Conservation (phyloP, 2,329 filamentous ascomycete genomes). For the Amesomyces nigricolor region DNA sequence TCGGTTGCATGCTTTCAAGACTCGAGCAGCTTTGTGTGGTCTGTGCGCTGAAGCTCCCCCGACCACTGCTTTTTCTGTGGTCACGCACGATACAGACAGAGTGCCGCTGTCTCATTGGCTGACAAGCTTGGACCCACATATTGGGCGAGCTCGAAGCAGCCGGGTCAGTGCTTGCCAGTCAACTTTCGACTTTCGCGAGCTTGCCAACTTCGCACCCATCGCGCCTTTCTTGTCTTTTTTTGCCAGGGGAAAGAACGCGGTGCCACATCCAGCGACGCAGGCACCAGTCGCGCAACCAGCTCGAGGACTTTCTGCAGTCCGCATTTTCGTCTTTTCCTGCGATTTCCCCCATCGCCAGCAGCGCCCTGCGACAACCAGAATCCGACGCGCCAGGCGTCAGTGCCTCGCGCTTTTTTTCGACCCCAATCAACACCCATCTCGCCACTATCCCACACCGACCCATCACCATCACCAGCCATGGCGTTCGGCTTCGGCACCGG, state of each 20-base stretch:
- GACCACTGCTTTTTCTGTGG: constrained; percentile 11
- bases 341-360: not conserved
- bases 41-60: constrained; percentile 12
- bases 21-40: not conserved
- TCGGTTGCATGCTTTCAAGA: too few species aligned
- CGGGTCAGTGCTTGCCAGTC: not conserved
- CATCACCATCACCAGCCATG: constrained; percentile 38
- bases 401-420: constrained; percentile 17
- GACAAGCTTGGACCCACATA: not conserved
- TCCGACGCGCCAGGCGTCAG: constrained; percentile 9
- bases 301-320: not conserved
- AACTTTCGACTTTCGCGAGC: constrained; percentile 11
- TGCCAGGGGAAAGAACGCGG: constrained; percentile 10
- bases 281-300: constrained; percentile 5
- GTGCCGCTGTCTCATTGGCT: constrained; percentile 7
- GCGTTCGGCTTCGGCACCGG: constrained; percentile 50
- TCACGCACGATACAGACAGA: not conserved
- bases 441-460: not conserved
- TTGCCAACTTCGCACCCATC: constrained; percentile 16
- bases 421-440: not conserved
- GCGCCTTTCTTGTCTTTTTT: constrained; percentile 6
- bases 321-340: not conserved
- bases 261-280: constrained; percentile 2
- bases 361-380: not conserved
- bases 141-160: constrained; percentile 11